These are phyloP conservation scores for Rauvolfia tetraphylla DNA, from an alignment of 257 asterid genomes.

Conservation along the genomic window DNA sequence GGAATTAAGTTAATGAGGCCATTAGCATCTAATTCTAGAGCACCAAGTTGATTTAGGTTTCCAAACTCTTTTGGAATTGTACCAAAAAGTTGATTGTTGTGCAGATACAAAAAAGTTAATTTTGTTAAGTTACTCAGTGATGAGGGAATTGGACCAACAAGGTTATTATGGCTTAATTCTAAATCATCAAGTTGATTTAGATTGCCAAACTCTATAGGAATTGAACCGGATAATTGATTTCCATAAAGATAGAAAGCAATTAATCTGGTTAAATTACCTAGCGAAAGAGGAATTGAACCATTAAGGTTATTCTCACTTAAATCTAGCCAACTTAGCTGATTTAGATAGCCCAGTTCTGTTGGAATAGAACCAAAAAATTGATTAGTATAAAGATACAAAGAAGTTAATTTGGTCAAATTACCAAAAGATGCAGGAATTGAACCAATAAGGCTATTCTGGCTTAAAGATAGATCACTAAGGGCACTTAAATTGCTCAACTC, in stretches of 20 bases:
- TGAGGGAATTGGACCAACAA: conserved; percentile 27
- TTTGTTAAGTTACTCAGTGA: background rate
- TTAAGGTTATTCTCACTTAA: conserved; percentile 6
- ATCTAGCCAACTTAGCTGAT: background rate
- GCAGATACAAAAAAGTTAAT: background rate
- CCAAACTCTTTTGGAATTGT: background rate
- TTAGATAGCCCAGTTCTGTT: conserved; percentile 14
- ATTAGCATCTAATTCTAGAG: too few relatives aligned
- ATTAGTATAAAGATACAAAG: background rate
- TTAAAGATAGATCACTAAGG: too few relatives aligned
- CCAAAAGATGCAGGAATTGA: too few relatives aligned
- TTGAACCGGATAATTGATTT: conserved; percentile 10
- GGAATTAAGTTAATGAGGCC: background rate
- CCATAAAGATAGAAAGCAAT: too few relatives aligned
- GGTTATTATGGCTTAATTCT: conserved; percentile 13
- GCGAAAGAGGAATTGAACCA: conserved; percentile 18
- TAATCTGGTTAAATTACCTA: background rate
- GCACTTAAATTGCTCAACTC: too few relatives aligned
- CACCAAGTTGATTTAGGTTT: background rate
- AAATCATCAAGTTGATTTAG: conserved; percentile 17
- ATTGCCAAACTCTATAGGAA: conserved; percentile 2
- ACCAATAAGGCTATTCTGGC: too few relatives aligned
- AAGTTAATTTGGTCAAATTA: too few relatives aligned
- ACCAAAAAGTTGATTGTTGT: background rate
- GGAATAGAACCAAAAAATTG: conserved; percentile 24